Evolutionary conservation across 495 filamentous ascomycete genomes (phyloP), one percentile per base, ranked within the genome.

Genomic region (Penicillium riverlandense): DNA sequence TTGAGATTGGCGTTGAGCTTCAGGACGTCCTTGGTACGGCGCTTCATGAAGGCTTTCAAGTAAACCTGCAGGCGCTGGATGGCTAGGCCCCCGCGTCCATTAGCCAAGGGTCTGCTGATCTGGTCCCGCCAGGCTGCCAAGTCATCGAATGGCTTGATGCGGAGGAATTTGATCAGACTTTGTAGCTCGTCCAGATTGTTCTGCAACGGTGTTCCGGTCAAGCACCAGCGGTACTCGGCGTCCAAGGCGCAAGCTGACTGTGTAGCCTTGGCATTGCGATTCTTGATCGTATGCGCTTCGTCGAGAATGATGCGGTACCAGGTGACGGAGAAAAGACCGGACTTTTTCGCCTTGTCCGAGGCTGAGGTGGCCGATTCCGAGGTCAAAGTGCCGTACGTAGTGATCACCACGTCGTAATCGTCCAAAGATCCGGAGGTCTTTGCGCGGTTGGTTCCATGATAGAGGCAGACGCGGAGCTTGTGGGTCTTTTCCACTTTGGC

Each of bases 151-250:
- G 92, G 94, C 48, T 84, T 82, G 59, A 97, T 94, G n/a, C 88
- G 77, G 8, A 98, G 71, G 57, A 98, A 98, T 36, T 83, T 84
- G 53, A 98, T 88, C 43, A 98, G 62, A 53, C 86, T 92, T 49
- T 97, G 91, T 36, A 98, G 66, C 65, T 98, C 92, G 46, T 96
- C 92, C n/a, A 98, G 76, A 48, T 95, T 96, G 58, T 98, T 98
- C 55, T 98, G 92, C 79, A 98, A 83, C 0, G 92, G 92, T 6
- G 92, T 98, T 47, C 92, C 92, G 2, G 88, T 94, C 41, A 98
- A 71, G 57, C 92, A 96, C 92, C 92, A 98, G 43, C 92, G 75
- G 60, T 94, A 95, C 53, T 89, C 82, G 14, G 86, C 76, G 38
- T 82, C 71, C 16, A 98, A 67, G 2, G 85, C 84, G 60, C 79